Evolutionary conservation across 2,329 filamentous ascomycete species (phyloP).

Genomic region (Stemphylium lycopersici): DNA sequence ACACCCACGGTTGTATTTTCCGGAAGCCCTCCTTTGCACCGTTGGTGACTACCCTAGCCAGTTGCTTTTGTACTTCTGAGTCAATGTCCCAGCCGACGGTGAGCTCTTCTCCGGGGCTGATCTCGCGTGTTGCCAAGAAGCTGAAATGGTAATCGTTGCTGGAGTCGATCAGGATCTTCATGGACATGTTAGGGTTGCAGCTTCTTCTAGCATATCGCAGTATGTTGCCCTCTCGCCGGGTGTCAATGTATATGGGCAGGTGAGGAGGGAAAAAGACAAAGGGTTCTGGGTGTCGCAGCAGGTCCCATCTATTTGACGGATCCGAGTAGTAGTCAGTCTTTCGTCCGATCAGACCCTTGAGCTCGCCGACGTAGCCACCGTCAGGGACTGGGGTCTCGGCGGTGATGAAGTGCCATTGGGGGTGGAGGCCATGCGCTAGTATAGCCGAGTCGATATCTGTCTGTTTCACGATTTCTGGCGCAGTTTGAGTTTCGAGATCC

Average conservation of each 20-base stretch:
- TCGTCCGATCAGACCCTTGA: constrained; percentile 65
- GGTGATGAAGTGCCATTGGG: constrained; percentile 74
- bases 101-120: constrained; percentile 76
- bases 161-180: constrained; percentile 84
- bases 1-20: constrained; percentile 69
- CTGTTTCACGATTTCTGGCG: constrained; percentile 60
- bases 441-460: constrained; percentile 57
- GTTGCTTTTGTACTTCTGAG: constrained; percentile 58
- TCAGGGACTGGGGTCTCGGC: constrained; percentile 58
- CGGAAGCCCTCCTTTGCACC: constrained; percentile 65
- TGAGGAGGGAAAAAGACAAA: constrained; percentile 75
- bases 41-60: constrained; percentile 67
- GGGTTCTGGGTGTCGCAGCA: constrained; percentile 57
- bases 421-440: constrained; percentile 61
- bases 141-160: constrained; percentile 80
- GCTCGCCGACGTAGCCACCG: constrained; percentile 68
- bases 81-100: constrained; percentile 64
- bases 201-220: constrained; percentile 91
- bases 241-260: constrained; percentile 92
- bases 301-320: constrained; percentile 54
- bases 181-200: constrained; percentile 84
- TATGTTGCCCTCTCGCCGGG: constrained; percentile 81
- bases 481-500: constrained; percentile 56
- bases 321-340: constrained; percentile 56
- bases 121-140: constrained; percentile 81